Evolutionary conservation across 768 basidiomycete species (phyloP).

Genomic region (Phlebiopsis gigantea): DNA sequence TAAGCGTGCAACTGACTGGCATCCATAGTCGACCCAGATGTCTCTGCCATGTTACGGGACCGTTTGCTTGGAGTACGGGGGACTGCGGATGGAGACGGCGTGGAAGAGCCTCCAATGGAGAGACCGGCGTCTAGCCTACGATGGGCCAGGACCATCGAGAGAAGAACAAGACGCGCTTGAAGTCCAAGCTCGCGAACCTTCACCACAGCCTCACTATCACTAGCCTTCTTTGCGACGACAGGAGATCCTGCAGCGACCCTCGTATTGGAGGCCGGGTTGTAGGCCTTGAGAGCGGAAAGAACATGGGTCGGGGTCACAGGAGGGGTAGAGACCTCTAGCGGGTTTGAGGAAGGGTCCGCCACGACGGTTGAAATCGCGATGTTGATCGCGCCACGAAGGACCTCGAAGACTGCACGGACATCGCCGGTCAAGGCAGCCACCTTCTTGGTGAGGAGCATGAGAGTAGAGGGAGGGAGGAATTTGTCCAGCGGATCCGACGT

Average conservation of each 20-base stretch:
- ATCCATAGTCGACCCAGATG: conserved; percentile 41
- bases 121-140: conserved; percentile 58
- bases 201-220: conserved; percentile 51
- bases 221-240: conserved; percentile 26
- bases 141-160: conserved; percentile 58
- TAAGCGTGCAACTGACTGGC: conserved; percentile 57
- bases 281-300: conserved; percentile 69
- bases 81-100: conserved; percentile 24
- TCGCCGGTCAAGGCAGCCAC: conserved; percentile 80
- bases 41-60: conserved; percentile 30
- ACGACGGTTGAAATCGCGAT: conserved; percentile 37
- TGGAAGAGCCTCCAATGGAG: conserved; percentile 36
- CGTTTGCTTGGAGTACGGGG: conserved; percentile 50
- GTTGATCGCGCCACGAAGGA: conserved; percentile 76
- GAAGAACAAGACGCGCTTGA: conserved; percentile 67
- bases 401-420: conserved; percentile 74
- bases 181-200: conserved; percentile 69
- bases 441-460: conserved; percentile 74
- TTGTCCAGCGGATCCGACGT: conserved; percentile 30
- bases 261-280: conserved; percentile 33
- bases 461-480: conserved; percentile 57
- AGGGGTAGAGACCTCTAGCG: conserved; percentile 27
- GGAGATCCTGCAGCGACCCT: conserved; percentile 23
- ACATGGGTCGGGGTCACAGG: conserved; percentile 63
- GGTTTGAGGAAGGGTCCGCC: conserved; percentile 19